A percentile compares a stretch with the other conserved stretches of the same genome.
phyloP scores from a whole-genome alignment of 345 rosid species.

The Hevea brasiliensis region DNA sequence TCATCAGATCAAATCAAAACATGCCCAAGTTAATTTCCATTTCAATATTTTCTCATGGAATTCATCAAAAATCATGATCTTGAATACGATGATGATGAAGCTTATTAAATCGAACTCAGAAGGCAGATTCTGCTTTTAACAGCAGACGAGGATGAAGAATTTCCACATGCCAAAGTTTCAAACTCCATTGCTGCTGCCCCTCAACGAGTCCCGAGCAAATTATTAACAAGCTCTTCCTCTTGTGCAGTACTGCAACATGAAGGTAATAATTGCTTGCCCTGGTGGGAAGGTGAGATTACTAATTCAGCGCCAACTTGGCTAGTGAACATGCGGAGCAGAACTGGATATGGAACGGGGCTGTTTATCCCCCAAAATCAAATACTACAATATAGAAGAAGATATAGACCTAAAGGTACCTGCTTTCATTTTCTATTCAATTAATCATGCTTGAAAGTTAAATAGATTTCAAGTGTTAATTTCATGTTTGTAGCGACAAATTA shows the following conservation, averaged over 20 bases:
- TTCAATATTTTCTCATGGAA: constrained; percentile 12
- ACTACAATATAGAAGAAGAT: constrained; percentile 16
- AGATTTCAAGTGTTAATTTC: background rate
- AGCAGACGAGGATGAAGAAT: constrained; percentile 40
- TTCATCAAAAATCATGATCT: background rate
- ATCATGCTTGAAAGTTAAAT: too few species aligned
- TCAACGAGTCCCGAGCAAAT: background rate
- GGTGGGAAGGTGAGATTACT: constrained; percentile 17
- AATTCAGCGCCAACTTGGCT: constrained; percentile 27
- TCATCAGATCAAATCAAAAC: background rate
- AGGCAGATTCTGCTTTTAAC: constrained; percentile 48
- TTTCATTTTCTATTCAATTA: background rate
- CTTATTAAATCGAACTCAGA: constrained; percentile 36
- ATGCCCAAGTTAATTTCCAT: background rate
- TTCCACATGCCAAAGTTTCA: background rate
- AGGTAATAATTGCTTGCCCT: constrained; percentile 19
- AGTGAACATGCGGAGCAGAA: constrained; percentile 23
- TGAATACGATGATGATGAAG: constrained; percentile 39
- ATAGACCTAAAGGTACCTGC: constrained; percentile 26
- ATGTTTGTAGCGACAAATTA: background rate
- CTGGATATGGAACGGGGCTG: constrained; percentile 49
- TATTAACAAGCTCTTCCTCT: background rate
- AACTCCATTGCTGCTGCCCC: background rate
- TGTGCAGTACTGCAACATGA: constrained; percentile 22
- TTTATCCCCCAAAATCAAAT: constrained; percentile 52